These are phyloP conservation scores for Saksenaea oblongispora DNA, from an alignment of 371 early-diverging fungal genomes.

Conservation along the genomic window DNA sequence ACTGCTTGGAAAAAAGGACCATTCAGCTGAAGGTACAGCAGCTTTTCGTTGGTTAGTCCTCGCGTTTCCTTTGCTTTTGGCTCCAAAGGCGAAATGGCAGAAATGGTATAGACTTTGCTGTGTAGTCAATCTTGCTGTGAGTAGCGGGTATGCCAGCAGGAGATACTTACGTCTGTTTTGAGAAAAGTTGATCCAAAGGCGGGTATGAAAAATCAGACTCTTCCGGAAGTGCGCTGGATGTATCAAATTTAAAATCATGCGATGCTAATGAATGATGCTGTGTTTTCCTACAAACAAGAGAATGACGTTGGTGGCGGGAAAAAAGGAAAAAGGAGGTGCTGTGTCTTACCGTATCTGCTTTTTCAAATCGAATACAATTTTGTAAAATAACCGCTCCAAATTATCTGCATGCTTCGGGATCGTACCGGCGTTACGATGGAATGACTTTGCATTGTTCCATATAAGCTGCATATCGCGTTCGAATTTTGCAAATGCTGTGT, in stretches of 20 bases:
- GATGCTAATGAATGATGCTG: conserved; percentile 3
- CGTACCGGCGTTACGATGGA: conserved; percentile 34
- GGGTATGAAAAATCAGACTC: conserved; percentile 18
- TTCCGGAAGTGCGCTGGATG: conserved; percentile 18
- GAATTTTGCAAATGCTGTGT: conserved; percentile 28
- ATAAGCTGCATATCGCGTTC: conserved; percentile 38
- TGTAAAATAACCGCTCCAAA: conserved; percentile 16
- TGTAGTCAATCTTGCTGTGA: conserved; percentile 21
- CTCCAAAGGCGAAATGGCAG: conserved; percentile 36
- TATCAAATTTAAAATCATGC: conserved; percentile 9
- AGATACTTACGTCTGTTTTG: conserved; percentile 14
- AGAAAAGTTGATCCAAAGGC: conserved; percentile 15
- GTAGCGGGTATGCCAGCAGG: conserved; percentile 26
- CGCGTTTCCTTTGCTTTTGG: conserved; percentile 20
- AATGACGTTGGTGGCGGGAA: conserved; percentile 1
- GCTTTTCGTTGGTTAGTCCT: conserved; percentile 31
- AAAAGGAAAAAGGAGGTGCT: background rate
- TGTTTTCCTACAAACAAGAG: background rate
- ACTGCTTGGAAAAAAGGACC: conserved; percentile 31
- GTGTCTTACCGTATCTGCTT: conserved; percentile 21
- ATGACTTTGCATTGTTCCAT: conserved; percentile 42
- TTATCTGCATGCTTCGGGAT: conserved; percentile 35
- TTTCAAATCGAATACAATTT: conserved; percentile 9
- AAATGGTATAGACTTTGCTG: conserved; percentile 45
- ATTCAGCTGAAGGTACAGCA: conserved; percentile 34